Evolutionary conservation across 768 basidiomycete species (phyloP), one percentile per base, ranked within the genome.

Genomic region (Auricularia heimuer): DNA sequence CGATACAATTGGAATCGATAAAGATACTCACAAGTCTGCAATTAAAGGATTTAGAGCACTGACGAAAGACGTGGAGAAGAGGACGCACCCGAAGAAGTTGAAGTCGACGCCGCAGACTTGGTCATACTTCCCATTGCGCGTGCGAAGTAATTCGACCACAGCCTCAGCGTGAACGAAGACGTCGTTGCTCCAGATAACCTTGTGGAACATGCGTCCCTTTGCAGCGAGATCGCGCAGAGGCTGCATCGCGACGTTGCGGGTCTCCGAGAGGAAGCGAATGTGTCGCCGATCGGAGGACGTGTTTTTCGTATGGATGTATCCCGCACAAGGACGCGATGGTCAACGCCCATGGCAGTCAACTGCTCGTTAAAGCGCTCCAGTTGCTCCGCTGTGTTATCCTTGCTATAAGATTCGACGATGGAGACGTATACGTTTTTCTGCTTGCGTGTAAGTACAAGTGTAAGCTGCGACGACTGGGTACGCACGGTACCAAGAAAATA

Each of bases 51-150:
- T 29, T 29, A 3, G 29, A 29, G 29, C 29, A 29, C 29, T 29
- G 29, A 51, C 47, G 21, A 16, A 10, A 18, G 11, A 51, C 11
- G 6, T 8, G 21, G 18, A 6, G 16, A 51, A 18, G 11, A 18
- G 16, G 39, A 42, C 47, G 14, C 16, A 51, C 4, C 75, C 76
- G 60, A 66, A 78, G 39, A 72, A 65, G 14, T 64, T 64, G 33
- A 78, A 77, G 69, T 81, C 79, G 67, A 80, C 69, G 4, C 73
- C 79, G 64, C 80, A 81, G 18, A 72, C 79, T 73, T 80, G 76
- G 65, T 81, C 80, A 62, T 76, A 79, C n/a, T 76, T 72, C 12
- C 77, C 78, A 33, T 73, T 72, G 16, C 68, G 68, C 3, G 79
- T 78, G 37, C 74, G 67, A 33, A 80, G 66, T 34, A 81, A 71